These are phyloP conservation scores for Elongisporangium senticosum DNA, from an alignment of 352 stramenopile genomes.

Conservation along the genomic window DNA sequence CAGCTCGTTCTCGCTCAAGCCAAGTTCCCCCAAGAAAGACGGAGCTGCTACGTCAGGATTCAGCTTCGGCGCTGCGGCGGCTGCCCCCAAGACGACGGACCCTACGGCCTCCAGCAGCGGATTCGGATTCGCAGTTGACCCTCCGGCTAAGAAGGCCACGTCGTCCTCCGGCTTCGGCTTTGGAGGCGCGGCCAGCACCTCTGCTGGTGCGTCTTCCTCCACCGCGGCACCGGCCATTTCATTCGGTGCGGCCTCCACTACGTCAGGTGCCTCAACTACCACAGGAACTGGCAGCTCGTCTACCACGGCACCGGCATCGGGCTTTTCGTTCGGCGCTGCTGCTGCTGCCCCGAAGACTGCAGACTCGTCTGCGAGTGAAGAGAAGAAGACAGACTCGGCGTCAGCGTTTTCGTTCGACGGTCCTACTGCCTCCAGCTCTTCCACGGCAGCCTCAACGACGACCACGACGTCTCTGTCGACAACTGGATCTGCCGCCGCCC, in stretches of 20 bases:
- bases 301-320: slow-evolving; percentile 1
- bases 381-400: slow-evolving; percentile 24
- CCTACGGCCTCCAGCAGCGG: not conserved
- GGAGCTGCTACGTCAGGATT: slow-evolving; percentile 9
- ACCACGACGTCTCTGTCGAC: slow-evolving; percentile 11
- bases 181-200: not conserved
- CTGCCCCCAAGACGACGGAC: not conserved
- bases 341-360: slow-evolving; percentile 3
- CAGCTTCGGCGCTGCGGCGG: slow-evolving; percentile 11
- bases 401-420: slow-evolving; percentile 16
- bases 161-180: not conserved
- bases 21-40: not conserved
- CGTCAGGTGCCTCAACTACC: not conserved
- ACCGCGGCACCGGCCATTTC: not conserved
- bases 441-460: slow-evolving; percentile 11
- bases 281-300: not conserved
- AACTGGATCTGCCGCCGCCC: slow-evolving; percentile 16
- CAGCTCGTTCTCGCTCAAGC: not conserved
- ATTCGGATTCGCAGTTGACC: slow-evolving; percentile 2
- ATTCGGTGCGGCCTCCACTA: not conserved
- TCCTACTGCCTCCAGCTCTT: slow-evolving; percentile 20
- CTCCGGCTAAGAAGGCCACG: not conserved
- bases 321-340: slow-evolving; percentile 5
- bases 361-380: slow-evolving; percentile 6
- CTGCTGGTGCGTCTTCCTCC: not conserved